Conservation (phyloP, 257 asterid genomes). For the Paulownia fortunei region DNA sequence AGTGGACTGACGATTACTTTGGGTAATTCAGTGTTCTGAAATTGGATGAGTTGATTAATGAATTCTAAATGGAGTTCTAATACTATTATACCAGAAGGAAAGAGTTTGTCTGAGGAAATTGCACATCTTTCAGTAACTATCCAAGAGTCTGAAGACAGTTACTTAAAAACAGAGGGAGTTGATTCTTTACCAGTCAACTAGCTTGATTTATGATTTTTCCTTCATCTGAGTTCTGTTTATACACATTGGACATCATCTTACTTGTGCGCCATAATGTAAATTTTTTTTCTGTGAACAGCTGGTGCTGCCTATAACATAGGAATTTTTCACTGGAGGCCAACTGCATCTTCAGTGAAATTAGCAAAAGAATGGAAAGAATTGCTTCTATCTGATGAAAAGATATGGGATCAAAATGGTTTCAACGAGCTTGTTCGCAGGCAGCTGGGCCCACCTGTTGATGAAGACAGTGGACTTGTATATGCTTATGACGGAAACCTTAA, state of each 20-base stretch:
- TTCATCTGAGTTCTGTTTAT: constrained; percentile 13
- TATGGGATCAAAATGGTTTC: constrained; percentile 99
- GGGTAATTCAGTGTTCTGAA: not conserved
- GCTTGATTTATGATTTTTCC: constrained; percentile 11
- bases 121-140: not conserved
- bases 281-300: constrained; percentile 50
- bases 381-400: constrained; percentile 79
- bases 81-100: not conserved
- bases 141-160: constrained; percentile 1
- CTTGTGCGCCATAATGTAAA: constrained; percentile 7
- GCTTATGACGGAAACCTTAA: constrained; percentile 98
- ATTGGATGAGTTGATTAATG: not conserved
- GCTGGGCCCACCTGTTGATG: constrained; percentile 96
- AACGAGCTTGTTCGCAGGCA: constrained; percentile 80
- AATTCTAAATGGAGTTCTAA: not conserved
- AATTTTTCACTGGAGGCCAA: constrained; percentile 97
- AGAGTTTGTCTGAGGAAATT: not conserved
- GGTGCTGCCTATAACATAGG: constrained; percentile 95
- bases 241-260: constrained; percentile 15
- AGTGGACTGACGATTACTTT: not conserved
- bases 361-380: constrained; percentile 94
- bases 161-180: not conserved
- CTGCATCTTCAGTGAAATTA: constrained; percentile 76
- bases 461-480: constrained; percentile 92
- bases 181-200: constrained; percentile 12